A percentile compares a stretch with the other conserved stretches of the same genome.
Evolutionary conservation across 495 filamentous ascomycete species (phyloP).

Genomic region (Penicillium cataractarum): DNA sequence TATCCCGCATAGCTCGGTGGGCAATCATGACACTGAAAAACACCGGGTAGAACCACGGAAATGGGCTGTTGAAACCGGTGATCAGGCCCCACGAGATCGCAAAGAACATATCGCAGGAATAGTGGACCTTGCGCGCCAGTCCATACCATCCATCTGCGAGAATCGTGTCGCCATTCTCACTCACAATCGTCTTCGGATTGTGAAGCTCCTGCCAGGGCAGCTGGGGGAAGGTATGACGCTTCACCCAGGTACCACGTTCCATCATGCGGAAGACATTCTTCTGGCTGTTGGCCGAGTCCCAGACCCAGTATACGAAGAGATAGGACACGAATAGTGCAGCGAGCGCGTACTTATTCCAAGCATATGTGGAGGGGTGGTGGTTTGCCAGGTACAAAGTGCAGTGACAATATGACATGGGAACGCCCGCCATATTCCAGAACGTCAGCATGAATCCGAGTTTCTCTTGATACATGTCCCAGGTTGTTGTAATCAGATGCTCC

Average conservation of each 20-base stretch:
- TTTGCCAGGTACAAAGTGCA: conserved; percentile 89
- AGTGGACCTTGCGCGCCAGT: conserved; percentile 88
- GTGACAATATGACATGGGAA: conserved; percentile 94
- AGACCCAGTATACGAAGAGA: conserved; percentile 85
- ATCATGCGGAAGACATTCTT: conserved; percentile 89
- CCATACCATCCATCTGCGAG: conserved; percentile 89
- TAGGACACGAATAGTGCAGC: conserved; percentile 66
- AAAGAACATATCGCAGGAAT: conserved; percentile 85
- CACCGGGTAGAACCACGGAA: conserved; percentile 93
- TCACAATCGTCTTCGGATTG: conserved; percentile 78
- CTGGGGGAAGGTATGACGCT: conserved; percentile 84
- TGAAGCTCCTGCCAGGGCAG: conserved; percentile 77
- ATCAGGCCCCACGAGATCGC: conserved; percentile 65
- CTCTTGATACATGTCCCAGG: conserved; percentile 98
- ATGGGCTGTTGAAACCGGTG: conserved; percentile 58
- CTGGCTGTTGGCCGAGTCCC: conserved; percentile 87
- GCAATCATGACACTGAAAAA: conserved; percentile 91
- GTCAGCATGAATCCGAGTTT: conserved; percentile 99
- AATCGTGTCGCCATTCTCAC: conserved; percentile 72
- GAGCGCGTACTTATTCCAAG: conserved; percentile 67
- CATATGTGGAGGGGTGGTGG: conserved; percentile 77
- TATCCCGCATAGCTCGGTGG: conserved; percentile 82
- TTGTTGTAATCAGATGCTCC: conserved; percentile 89
- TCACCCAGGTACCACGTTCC: conserved; percentile 70
- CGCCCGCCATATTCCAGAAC: conserved; percentile 98